Percentiles rank a stretch among this genome's conserved stretches.
These are phyloP conservation scores for Solanum habrochaites DNA, from an alignment of 257 asterid genomes.

Conservation along the genomic window DNA sequence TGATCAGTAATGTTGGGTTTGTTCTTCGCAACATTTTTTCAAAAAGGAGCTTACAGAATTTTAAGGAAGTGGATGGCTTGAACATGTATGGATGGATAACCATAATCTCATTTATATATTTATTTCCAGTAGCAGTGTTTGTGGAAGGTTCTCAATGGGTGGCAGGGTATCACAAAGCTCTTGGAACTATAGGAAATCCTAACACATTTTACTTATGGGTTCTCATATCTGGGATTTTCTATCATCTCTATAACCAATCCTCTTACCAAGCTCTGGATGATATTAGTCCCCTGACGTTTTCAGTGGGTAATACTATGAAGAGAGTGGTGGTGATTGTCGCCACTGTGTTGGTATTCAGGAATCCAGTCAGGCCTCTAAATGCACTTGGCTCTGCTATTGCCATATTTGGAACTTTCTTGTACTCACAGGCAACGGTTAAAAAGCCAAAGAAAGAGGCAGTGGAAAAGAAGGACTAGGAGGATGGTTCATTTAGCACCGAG, in stretches of 20 bases:
- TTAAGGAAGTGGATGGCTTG: constrained; percentile 85
- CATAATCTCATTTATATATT: constrained; percentile 63
- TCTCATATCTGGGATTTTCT: constrained; percentile 67
- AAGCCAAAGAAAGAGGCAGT: constrained; percentile 45
- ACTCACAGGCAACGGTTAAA: constrained; percentile 77
- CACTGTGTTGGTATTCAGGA: constrained; percentile 80
- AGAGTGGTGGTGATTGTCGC: constrained; percentile 91
- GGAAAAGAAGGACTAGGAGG: constrained; percentile 38
- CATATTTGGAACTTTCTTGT: constrained; percentile 74
- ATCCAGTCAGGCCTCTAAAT: constrained; percentile 80
- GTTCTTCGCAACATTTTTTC: constrained; percentile 86
- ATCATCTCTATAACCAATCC: constrained; percentile 86
- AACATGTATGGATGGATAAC: constrained; percentile 81
- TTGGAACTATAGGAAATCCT: constrained; percentile 46
- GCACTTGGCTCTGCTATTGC: constrained; percentile 90
- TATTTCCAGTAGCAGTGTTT: constrained; percentile 73
- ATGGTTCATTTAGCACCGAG: not conserved
- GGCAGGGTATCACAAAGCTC: constrained; percentile 70
- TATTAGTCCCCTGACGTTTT: constrained; percentile 83
- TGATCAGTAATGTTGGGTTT: constrained; percentile 87
- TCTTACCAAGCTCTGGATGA: constrained; percentile 95
- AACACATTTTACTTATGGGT: constrained; percentile 74
- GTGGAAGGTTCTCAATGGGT: constrained; percentile 98
- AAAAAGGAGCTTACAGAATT: constrained; percentile 74
- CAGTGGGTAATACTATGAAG: constrained; percentile 94